Percentiles rank a stretch among this genome's conserved stretches.
phyloP scores from a whole-genome alignment of 345 rosid species.

The Gossypium anomalum region DNA sequence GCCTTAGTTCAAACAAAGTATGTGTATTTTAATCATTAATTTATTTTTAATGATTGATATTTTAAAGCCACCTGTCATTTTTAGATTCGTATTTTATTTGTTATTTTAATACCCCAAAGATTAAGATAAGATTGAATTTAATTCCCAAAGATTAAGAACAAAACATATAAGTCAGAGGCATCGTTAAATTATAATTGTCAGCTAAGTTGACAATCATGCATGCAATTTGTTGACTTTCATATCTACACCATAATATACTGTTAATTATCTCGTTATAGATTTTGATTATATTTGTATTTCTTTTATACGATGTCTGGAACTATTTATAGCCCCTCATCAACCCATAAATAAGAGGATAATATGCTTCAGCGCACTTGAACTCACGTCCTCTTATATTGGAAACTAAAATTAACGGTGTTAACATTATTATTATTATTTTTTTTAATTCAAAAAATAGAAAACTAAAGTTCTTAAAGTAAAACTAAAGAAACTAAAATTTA shows the following conservation, averaged over 20 bases:
- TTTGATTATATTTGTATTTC: too few species aligned
- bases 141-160: neutral
- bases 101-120: neutral
- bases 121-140: neutral
- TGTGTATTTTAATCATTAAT: neutral
- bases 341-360: too few species aligned
- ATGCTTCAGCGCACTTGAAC: too few species aligned
- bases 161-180: neutral
- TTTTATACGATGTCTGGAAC: too few species aligned
- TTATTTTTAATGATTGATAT: neutral
- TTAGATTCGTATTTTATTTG: neutral
- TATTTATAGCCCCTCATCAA: too few species aligned
- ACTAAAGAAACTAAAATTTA: too few species aligned
- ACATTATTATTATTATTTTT: too few species aligned
- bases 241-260: neutral
- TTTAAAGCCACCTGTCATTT: slow-evolving; percentile 9
- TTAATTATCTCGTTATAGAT: too few species aligned
- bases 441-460: too few species aligned
- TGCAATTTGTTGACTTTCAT: slow-evolving; percentile 18
- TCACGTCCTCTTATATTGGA: too few species aligned
- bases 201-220: slow-evolving; percentile 31
- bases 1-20: neutral
- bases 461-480: too few species aligned
- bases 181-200: slow-evolving; percentile 18
- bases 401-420: too few species aligned